Percentiles rank a stretch among this genome's conserved stretches.
Evolutionary conservation across 1,139 yeast species (phyloP).

Genomic region (Yamadazyma sp.): DNA sequence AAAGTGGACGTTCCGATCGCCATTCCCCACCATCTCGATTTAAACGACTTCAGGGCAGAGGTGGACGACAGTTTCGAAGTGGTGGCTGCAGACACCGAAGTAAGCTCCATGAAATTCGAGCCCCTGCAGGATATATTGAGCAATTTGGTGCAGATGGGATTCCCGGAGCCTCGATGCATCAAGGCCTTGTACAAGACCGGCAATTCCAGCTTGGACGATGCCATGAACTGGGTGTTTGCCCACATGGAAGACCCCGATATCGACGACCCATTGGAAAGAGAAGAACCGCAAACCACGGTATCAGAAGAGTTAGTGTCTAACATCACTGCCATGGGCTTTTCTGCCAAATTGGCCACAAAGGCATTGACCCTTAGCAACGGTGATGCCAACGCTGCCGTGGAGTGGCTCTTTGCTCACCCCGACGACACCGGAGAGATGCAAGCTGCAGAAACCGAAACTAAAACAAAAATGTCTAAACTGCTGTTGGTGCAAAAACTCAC

Average conservation of each 20-base stretch:
- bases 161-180: conserved; percentile 62
- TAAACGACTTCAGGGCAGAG: conserved; percentile 27
- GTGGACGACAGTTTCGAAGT: conserved; percentile 42
- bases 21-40: conserved; percentile 50
- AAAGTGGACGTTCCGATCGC: conserved; percentile 74
- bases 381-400: conserved; percentile 76
- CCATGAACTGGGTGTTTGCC: conserved; percentile 88
- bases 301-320: conserved; percentile 47
- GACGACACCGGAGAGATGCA: conserved; percentile 48
- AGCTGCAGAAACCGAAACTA: conserved; percentile 18
- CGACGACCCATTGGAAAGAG: conserved; percentile 49
- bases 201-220: conserved; percentile 65
- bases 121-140: conserved; percentile 59
- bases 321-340: conserved; percentile 78
- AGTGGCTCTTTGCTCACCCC: conserved; percentile 82
- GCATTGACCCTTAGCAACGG: conserved; percentile 61
- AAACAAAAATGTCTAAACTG: conserved; percentile 19
- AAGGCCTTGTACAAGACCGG: conserved; percentile 76
- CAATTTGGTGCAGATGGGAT: conserved; percentile 80
- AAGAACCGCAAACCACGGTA: conserved; percentile 14
- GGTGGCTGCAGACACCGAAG: conserved; percentile 15
- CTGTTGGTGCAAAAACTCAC: conserved; percentile 15
- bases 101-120: conserved; percentile 34
- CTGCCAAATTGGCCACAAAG: conserved; percentile 58
- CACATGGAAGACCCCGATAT: conserved; percentile 85